phyloP scores from a whole-genome alignment of 495 filamentous ascomycete species.

The Penicillium paradoxum region DNA sequence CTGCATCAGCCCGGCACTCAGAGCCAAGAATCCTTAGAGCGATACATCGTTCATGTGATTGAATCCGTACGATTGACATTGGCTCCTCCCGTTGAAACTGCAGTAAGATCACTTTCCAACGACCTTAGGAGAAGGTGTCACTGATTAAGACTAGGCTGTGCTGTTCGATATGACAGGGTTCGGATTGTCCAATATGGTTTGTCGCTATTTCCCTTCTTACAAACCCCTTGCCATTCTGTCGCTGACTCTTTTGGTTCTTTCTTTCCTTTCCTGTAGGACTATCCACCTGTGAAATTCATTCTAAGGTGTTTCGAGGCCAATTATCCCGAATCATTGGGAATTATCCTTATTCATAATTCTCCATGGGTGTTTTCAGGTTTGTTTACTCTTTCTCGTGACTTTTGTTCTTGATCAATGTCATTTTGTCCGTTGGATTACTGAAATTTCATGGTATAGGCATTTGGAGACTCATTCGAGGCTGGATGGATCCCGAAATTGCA shows the following conservation, averaged over 20 bases:
- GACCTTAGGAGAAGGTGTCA: not conserved
- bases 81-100: conserved; percentile 72
- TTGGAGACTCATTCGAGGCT: conserved; percentile 84
- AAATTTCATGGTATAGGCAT: conserved; percentile 43
- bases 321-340: conserved; percentile 85
- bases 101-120: conserved; percentile 47
- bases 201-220: conserved; percentile 1
- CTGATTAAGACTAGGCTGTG: conserved; percentile 51
- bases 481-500: conserved; percentile 95
- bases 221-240: not conserved
- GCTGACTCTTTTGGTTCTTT: not conserved
- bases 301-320: conserved; percentile 97
- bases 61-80: conserved; percentile 81
- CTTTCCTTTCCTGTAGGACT: conserved; percentile 54
- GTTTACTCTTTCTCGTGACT: too few relatives aligned
- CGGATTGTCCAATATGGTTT: conserved; percentile 86
- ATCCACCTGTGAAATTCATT: conserved; percentile 92
- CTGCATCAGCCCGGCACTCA: conserved; percentile 85
- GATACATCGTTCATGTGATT: conserved; percentile 87
- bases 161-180: conserved; percentile 95
- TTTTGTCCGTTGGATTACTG: not conserved
- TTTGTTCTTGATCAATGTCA: too few relatives aligned
- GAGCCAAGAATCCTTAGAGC: conserved; percentile 70
- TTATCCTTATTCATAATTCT: conserved; percentile 85
- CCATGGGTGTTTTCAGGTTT: conserved; percentile 90